Evolutionary conservation across 495 filamentous ascomycete species (phyloP), one percentile per base, ranked within the genome.

Genomic region (Aspergillus conjunctus): DNA sequence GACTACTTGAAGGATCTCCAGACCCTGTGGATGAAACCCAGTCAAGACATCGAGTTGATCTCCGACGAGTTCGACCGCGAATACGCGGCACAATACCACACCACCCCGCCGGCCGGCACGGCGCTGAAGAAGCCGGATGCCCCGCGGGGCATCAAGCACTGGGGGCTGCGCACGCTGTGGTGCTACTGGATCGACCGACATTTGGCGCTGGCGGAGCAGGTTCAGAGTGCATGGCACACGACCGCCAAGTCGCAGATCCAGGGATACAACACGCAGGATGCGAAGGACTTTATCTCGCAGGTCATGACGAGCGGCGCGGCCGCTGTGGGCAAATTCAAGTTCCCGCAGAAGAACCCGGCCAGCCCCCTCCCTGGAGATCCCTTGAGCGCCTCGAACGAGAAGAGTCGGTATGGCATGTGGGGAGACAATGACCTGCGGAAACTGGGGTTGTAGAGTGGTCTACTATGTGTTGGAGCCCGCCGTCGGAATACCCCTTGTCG

Each of bases 141-240:
- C n/a, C 52, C 59, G 17, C 26, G 12, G 17, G 59, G 31, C 14
- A n/a, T 61, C 7, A 56, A 50, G 9, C 30, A 50, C 39, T 61
- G 52, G 59, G 52, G 59, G 22, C n/a, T 61, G 59, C 59, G 59
- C 46, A 61, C 59, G n/a, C 43, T 61, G 31, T 61, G 59, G 59
- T 53, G 51, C 59, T 61, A 61, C 51, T 61, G 59, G 59, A 61
- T 61, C 31, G 59, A 61, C 59, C 31, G 26, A 3, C 59, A 61
- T 43, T 43, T 56, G 26, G 52, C 30, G 22, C 14, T 33, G 18
- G 20, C 41, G 30, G 59, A 61, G 44, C 11, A 51, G 30, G 44
- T 61, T 14, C 51, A 56, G 44, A 12, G 7, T 6, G 59, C 9
- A 17, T 61, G 59, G 59, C 59, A 55, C 31, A n/a, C 31, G n/a